Base-by-base conservation (phyloP, 2,329 filamentous ascomycete genomes). In the Anthostomella pinea region DNA sequence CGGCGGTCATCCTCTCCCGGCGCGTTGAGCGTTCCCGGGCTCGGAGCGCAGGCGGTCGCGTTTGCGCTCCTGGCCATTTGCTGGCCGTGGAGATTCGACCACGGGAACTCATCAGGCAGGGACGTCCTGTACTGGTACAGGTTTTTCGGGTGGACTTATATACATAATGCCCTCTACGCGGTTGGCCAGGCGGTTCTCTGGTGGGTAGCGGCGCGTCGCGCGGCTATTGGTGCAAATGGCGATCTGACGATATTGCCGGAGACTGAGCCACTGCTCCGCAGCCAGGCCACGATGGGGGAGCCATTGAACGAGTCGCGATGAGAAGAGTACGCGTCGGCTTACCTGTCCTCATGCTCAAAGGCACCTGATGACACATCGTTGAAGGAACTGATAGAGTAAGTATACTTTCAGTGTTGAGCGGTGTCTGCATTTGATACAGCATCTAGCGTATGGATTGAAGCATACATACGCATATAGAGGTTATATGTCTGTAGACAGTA, bases 111-210 rank as follows among this genome's bases (percentile, higher is more conserved):
- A 4, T 19, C 15, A 11, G n/a, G 4, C 9, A 17, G 19, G 8
- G 7, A 30, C 16, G 20, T 30, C 14, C n/a, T n/a, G n/a, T 17
- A 13, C 3, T 36, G 34, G 34, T 36, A 30, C 15, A 26, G 30
- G 7, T 23, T 33, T 11, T 19, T 24, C 6, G 30, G 30, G 4
- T 33, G 30, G 30, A 10, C 30, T n/a, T 21, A n/a, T 17, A 20
- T 33, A 11, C 19, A 33, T 20, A 16, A 14, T 14, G 13, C 21
- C 20, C 7, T 32, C 20, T 35, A 27, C 7, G 37, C 27, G n/a
- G n/a, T 35, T 18, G 31, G 23, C 7, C 27, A 39, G 27, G 37
- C 19, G 15, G 27, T 27, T 7, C 20, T 35, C 7, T 39, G 22
- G 30, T 32, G 38, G 28, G 18, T 17, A 5, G 27, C 27, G 13